Evolutionary conservation across 139 green algal species (phyloP), one percentile per base, ranked within the genome.

Genomic region (Eudorina sp.): DNA sequence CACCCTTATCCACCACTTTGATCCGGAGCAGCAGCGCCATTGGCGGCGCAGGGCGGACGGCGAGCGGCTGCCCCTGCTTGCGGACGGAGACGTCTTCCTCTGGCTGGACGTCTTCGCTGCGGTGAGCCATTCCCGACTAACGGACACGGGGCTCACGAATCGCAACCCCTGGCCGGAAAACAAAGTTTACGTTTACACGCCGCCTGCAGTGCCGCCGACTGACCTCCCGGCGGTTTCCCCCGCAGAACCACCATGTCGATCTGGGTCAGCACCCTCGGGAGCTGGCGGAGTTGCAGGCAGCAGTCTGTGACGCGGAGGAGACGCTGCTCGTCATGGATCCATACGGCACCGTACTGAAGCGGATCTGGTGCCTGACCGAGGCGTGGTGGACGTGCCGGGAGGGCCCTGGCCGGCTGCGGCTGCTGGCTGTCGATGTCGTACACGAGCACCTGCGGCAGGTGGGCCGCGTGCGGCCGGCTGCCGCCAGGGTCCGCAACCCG

Each of bases 311-410:
- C 23, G 70, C 70, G 40, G 70, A 79, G 70, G 40, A 53, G 27
- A 88, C 82, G 36, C n/a, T 88, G 0, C 75, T 88, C 38, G 18
- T 88, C 31, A n/a, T 88, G 82, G 82, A 88, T 34, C 21, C 82
- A 21, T 14, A 51, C 2, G 82, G 23, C 11, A 40, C 43, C 13
- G 45, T 68, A 51, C 82, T 88, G 27, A 74, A 69, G 3, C 82
- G 82, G 45, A 80, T 88, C 19, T 88, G 82, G 82, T 88, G 80
- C 62, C 55, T 86, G 62, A 66, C 77, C 31, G 62, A 78, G 80
- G 62, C 46, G 73, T 62, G 73, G 73, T 46, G 45, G 45, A 79
- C 40, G 7, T 48, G 40, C 27, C 31, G 41, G 43, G 70, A 40
- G 40, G 70, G 70, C 4, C 70, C 70, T 16, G 41, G 41, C 40